Percentiles rank a stretch among this genome's conserved stretches.
Conservation (phyloP, 352 stramenopile genomes). For the Stephanocyclus meneghinianus region DNA sequence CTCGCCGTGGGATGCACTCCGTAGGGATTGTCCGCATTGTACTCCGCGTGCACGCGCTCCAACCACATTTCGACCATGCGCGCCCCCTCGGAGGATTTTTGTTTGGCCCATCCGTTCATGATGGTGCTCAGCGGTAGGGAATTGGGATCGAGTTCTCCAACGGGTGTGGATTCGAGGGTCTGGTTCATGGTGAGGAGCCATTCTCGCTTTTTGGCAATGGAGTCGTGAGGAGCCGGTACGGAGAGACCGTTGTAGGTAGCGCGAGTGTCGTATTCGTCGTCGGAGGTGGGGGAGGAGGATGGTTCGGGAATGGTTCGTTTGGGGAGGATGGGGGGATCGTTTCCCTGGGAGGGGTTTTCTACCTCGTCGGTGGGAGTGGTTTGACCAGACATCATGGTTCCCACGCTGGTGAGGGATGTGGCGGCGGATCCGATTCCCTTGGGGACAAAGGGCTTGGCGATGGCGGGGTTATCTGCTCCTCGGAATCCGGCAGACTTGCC, state of each 20-base stretch:
- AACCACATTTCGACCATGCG: conserved; percentile 78
- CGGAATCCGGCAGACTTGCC: background rate
- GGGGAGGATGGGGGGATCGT: conserved; percentile 31
- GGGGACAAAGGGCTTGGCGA: background rate
- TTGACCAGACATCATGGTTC: conserved; percentile 8
- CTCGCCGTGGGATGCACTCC: conserved; percentile 62
- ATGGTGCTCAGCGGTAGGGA: conserved; percentile 63
- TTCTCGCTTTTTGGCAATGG: conserved; percentile 66
- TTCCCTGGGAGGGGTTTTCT: background rate
- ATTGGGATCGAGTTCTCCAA: conserved; percentile 67
- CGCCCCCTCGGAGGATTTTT: conserved; percentile 71
- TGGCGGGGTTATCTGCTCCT: background rate
- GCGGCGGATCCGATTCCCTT: background rate
- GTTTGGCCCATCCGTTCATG: conserved; percentile 81
- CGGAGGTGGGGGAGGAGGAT: conserved; percentile 5
- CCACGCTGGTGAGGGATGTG: conserved; percentile 3
- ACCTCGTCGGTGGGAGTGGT: background rate
- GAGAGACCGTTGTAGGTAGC: conserved; percentile 26
- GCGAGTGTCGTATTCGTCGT: conserved; percentile 23
- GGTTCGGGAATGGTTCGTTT: conserved; percentile 36
- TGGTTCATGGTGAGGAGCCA: conserved; percentile 80
- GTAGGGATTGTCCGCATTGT: conserved; percentile 61
- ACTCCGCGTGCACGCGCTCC: conserved; percentile 65
- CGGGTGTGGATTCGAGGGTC: conserved; percentile 59
- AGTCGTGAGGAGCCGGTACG: conserved; percentile 39